Base-by-base conservation (phyloP, 768 basidiomycete species). In the Pisolithus albus region DNA sequence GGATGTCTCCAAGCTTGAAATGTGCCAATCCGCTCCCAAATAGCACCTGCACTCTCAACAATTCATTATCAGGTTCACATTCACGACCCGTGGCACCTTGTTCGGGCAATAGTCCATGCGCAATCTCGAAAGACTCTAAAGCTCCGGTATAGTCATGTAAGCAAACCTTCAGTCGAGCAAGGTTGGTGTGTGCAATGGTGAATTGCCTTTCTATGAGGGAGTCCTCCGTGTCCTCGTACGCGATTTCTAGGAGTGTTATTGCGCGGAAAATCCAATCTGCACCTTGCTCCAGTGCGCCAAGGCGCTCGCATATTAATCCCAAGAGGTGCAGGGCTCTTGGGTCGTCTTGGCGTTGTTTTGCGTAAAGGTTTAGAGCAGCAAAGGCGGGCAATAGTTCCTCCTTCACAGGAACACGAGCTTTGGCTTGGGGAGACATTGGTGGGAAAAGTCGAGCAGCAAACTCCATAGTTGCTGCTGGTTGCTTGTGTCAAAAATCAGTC, bases 161-260 rank as follows among this genome's bases (percentile, higher is more conserved):
- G 0, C 83, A 73, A n/a, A 95, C 70, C 18, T 80, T 76, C 23
- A 95, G 64, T 9, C 96, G 81, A 0, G 85, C 96, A 7, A 92
- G 71, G 52, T 88, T 95, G 21, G 80, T 72, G 55, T 93, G 88
- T 0, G 93, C 89, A 37, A 92, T 80, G 5, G 79, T 81, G 61
- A 86, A 99, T 49, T 80, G 83, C 46, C 75, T 71, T 67, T 97
- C 96, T 10, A 91, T 80, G 21, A 74, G 70, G 1, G 83, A 68
- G 49, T 91, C 86, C 66, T 99, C 96, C 13, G 79, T 80, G 49
- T 86, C 82, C 64, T 99, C 96, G 69, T 96, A 99, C 24, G 79
- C 77, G 1, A 81, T 76, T 66, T 98, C 95, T n/a, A 98, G 71
- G 9, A 92, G 73, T 4, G 66, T 53, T 13, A 91, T 88, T 1